Evolutionary conservation across 305 asterid species (phyloP), one percentile per base, ranked within the genome.

Genomic region (Coffea humblotiana): DNA sequence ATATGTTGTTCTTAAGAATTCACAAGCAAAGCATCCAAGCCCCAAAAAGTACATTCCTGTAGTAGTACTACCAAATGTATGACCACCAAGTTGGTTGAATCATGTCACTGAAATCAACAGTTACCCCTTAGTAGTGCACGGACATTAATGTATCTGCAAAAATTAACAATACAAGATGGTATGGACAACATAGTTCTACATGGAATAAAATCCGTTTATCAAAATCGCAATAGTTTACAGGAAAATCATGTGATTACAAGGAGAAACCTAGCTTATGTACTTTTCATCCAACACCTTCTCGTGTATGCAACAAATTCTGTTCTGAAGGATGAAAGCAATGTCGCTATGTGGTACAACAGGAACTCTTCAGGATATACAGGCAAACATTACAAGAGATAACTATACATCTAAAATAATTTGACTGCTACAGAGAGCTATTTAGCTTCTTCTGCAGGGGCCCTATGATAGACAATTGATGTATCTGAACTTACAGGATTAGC

Each of bases 401-500:
- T 67, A 43, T 77, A 58, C 82, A 83, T 77, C 60, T 25, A 77
- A 29, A 10, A 6, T 40, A 72, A 73, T 73, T 71, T 73, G 74
- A 77, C 75, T 61, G 77, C 71, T 82, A 84, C 61, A 81, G 72
- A 79, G 75, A 74, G 82, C 72, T 87, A 83, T 49, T 72, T 76
- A 84, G 84, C 81, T 85, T 92, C 93, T 79, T 85, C 93, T 56
- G 84, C 82, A 35, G 91, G 90, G 75, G 98, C 88, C 80, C 85
- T 88, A 86, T 85, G 92, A 85, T 91, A 92, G 79, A 84, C 54
- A 85, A 85, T 85, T 25, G 87, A 84, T 80, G 82, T 81, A 75
- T 89, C 84, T 81, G 94, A 82, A 92, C 96, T 89, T 87, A 86
- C 89, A 78, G 92, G 93, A 77, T 90, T 85, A 63, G 98, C 98